Conservation (phyloP, 2,329 filamentous ascomycete species). For the Claviceps capensis region DNA sequence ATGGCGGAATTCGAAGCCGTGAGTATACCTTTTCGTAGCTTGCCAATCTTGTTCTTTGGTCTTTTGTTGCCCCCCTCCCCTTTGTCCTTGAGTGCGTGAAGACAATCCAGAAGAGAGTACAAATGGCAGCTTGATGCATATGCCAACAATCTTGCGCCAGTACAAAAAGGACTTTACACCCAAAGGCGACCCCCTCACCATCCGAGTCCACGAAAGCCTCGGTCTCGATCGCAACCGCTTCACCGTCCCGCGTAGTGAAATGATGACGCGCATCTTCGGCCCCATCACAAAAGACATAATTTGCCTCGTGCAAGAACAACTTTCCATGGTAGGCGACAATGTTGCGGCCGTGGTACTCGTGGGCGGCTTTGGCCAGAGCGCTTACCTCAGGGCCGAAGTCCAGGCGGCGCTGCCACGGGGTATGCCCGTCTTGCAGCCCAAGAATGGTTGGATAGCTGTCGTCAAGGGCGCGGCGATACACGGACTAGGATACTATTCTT, state of each 20-base stretch:
- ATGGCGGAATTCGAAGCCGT: conserved; percentile 29
- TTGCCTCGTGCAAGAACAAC: conserved; percentile 27
- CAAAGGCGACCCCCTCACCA: conserved; percentile 20
- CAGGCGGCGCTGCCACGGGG: conserved; percentile 19
- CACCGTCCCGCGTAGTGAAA: conserved; percentile 38
- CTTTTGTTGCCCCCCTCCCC: too few relatives aligned
- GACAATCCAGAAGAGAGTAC: too few relatives aligned
- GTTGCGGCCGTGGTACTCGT: conserved; percentile 31
- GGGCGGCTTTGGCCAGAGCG: conserved; percentile 33
- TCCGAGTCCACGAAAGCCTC: conserved; percentile 22
- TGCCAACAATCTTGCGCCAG: conserved; percentile 8
- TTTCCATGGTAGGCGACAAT: conserved; percentile 20
- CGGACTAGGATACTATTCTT: conserved; percentile 19
- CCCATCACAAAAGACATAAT: conserved; percentile 29
- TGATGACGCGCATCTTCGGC: conserved; percentile 42
- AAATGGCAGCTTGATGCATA: too few relatives aligned
- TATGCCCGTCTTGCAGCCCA: conserved; percentile 32
- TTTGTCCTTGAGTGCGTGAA: too few relatives aligned
- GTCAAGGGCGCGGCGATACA: conserved; percentile 36
- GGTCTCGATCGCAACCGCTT: conserved; percentile 18
- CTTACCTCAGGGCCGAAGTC: conserved; percentile 29
- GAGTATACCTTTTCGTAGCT: conserved; percentile 8
- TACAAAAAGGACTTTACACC: conserved; percentile 25
- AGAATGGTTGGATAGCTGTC: conserved; percentile 35
- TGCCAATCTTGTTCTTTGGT: too few relatives aligned